phyloP scores from a whole-genome alignment of 768 basidiomycete species.

The Thelephora ganbajun region DNA sequence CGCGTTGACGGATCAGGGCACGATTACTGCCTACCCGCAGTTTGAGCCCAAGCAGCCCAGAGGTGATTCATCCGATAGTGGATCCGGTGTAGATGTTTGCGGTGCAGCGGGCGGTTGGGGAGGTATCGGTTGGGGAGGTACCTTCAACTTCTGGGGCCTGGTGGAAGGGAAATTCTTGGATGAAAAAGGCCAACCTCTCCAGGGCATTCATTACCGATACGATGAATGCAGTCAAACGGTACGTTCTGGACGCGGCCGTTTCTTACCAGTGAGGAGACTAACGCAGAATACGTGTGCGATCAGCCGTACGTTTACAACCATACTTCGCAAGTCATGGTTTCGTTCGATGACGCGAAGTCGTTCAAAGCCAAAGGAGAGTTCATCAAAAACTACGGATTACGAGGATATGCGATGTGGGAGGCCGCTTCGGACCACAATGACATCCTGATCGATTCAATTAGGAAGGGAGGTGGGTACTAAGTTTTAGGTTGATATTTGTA shows the following conservation, averaged over 20 bases:
- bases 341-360: constrained; percentile 51
- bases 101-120: constrained; percentile 26
- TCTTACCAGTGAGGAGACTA: background rate
- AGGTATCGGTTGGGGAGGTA: constrained; percentile 35
- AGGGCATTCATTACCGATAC: constrained; percentile 37
- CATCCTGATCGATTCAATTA: constrained; percentile 46
- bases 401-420: constrained; percentile 64
- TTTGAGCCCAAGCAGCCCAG: constrained; percentile 30
- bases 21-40: constrained; percentile 33
- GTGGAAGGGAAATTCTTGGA: constrained; percentile 41
- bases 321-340: constrained; percentile 37
- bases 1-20: constrained; percentile 20
- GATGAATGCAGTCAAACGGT: constrained; percentile 70
- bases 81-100: constrained; percentile 39
- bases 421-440: constrained; percentile 52
- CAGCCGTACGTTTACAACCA: constrained; percentile 61
- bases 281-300: background rate
- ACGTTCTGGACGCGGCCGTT: constrained; percentile 11
- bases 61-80: constrained; percentile 46
- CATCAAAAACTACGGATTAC: constrained; percentile 37
- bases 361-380: constrained; percentile 48
- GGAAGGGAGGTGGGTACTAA: constrained; percentile 10
- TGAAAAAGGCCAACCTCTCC: constrained; percentile 27
- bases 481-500: too few relatives aligned
- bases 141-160: constrained; percentile 52